Evolutionary conservation across 1,284 basidiomycete species (phyloP).

Genomic region (Trametes sp.): DNA sequence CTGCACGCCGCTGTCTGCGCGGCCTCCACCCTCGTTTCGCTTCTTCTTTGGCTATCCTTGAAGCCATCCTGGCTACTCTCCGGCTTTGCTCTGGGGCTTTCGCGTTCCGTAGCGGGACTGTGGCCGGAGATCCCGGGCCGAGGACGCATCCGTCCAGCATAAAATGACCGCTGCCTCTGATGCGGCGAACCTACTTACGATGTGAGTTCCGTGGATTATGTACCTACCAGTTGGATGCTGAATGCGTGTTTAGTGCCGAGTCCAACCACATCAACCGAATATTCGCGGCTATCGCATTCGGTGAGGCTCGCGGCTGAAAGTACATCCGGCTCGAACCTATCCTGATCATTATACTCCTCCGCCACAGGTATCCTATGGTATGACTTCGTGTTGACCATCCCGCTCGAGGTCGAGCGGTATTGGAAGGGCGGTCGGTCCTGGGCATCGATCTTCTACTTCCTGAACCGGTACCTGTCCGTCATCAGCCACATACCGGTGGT

Average conservation of each 20-base stretch:
- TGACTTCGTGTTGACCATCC: slow-evolving; percentile 36
- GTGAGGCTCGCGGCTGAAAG: not conserved
- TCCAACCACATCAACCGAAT: slow-evolving; percentile 10
- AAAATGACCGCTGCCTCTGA: slow-evolving; percentile 7
- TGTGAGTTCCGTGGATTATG: not conserved
- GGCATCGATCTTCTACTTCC: slow-evolving; percentile 22
- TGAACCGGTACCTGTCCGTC: slow-evolving; percentile 19
- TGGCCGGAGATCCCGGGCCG: slow-evolving; percentile 3
- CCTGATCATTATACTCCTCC: too few species aligned
- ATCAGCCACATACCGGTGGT: slow-evolving; percentile 18
- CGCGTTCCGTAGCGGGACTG: slow-evolving; percentile 1
- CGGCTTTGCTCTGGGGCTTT: not conserved
- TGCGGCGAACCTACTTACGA: not conserved
- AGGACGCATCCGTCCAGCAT: not conserved
- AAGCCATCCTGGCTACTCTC: not conserved
- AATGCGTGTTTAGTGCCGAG: not conserved
- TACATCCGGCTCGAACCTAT: too few species aligned
- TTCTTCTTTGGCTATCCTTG: not conserved
- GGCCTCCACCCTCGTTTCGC: not conserved
- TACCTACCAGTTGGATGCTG: not conserved
- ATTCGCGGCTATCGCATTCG: slow-evolving; percentile 11
- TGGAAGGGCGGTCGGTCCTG: slow-evolving; percentile 9
- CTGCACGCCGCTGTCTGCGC: not conserved
- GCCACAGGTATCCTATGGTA: slow-evolving; percentile 12
- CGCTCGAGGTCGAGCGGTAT: slow-evolving; percentile 37